These are phyloP conservation scores for Pleoardoris graminearum DNA, from an alignment of 2,329 filamentous ascomycete species.

Conservation along the genomic window DNA sequence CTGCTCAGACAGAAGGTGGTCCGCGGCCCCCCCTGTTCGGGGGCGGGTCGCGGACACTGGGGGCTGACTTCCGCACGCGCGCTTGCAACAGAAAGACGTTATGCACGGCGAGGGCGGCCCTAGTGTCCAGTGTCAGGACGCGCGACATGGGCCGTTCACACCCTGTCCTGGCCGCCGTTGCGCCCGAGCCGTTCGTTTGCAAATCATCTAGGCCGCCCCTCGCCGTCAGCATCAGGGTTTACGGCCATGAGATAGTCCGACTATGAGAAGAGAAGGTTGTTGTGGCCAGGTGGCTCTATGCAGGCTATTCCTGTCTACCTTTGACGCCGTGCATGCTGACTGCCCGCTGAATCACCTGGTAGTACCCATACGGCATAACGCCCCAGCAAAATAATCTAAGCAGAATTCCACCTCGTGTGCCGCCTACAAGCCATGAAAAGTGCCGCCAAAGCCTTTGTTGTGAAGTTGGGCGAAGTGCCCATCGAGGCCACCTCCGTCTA, in stretches of 20 bases:
- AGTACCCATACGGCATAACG: slow-evolving; percentile 6
- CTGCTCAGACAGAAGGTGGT: slow-evolving; percentile 9
- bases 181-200: slow-evolving; percentile 17
- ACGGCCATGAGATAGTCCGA: slow-evolving; percentile 11
- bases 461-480: slow-evolving; percentile 16
- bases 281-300: slow-evolving; percentile 8
- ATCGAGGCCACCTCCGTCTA: slow-evolving; percentile 1
- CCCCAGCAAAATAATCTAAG: not conserved
- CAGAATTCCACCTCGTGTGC: not conserved
- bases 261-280: slow-evolving; percentile 4
- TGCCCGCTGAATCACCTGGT: slow-evolving; percentile 12
- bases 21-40: slow-evolving; percentile 9
- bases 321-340: slow-evolving; percentile 20
- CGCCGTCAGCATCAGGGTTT: slow-evolving; percentile 13
- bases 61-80: slow-evolving; percentile 15
- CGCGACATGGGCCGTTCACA: not conserved
- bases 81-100: slow-evolving; percentile 20
- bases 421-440: slow-evolving; percentile 13
- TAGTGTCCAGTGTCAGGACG: not conserved
- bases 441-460: slow-evolving; percentile 17
- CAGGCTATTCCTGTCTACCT: slow-evolving; percentile 15
- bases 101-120: not conserved
- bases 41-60: slow-evolving; percentile 16
- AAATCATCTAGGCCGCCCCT: slow-evolving; percentile 8
- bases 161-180: slow-evolving; percentile 11